Conservation (phyloP, 2,329 filamentous ascomycete species). For the Colletotrichum destructivum region DNA sequence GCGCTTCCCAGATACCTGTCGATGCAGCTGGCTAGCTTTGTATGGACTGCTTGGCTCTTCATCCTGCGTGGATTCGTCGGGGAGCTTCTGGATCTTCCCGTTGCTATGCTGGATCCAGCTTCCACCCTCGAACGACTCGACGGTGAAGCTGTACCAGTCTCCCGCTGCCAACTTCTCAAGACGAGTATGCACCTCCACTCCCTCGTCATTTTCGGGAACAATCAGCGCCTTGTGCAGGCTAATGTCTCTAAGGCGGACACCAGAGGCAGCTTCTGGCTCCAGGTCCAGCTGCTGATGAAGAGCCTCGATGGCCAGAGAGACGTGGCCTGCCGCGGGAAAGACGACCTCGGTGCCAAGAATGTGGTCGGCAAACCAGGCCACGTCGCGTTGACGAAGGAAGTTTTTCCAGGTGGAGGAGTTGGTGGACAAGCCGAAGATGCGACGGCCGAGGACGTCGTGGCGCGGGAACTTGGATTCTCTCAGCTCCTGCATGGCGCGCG, state of each 20-base stretch:
- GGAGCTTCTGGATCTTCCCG: background rate
- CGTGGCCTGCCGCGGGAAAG: conserved; percentile 46
- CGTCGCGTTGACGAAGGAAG: conserved; percentile 3
- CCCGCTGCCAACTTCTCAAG: background rate
- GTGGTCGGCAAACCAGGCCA: conserved; percentile 60
- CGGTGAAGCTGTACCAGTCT: background rate
- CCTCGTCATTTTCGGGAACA: conserved; percentile 6
- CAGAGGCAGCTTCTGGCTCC: background rate
- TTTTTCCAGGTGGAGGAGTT: conserved; percentile 9
- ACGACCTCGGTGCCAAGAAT: conserved; percentile 58
- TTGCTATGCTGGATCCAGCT: background rate
- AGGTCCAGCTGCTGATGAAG: conserved; percentile 2
- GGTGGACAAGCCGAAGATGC: conserved; percentile 1
- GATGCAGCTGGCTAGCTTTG: background rate
- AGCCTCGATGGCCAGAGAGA: conserved; percentile 22
- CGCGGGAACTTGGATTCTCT: conserved; percentile 2
- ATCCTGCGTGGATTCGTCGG: background rate
- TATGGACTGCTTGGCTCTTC: background rate
- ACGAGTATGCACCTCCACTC: background rate
- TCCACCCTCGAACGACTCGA: background rate
- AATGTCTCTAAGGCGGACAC: background rate
- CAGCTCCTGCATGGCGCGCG: conserved; percentile 2
- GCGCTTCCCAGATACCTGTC: background rate
- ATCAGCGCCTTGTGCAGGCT: background rate
- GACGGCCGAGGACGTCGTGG: conserved; percentile 25